Base-by-base conservation (phyloP, 202 grass and related monocot genomes). In the Panicum hallii region DNA sequence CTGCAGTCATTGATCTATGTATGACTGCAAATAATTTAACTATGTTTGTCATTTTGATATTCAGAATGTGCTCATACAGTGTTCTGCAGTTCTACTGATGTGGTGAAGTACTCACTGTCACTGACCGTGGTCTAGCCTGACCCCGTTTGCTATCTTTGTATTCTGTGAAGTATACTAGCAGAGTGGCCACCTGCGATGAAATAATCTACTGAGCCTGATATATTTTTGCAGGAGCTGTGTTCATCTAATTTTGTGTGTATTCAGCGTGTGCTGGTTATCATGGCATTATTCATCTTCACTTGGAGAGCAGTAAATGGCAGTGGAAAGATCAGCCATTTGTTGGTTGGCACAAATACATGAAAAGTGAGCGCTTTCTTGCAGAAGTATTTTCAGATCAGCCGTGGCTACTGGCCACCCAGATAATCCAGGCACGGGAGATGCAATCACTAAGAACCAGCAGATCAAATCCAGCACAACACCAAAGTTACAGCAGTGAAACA, bases 11-110 rank as follows among this genome's bases (percentile, higher is more conserved):
- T 7, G 14, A 65, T 40, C 63, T 32, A 40, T 65, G 32, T 65
- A 65, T 65, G 63, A 65, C 63, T 19, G 32, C 63, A 65, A 40
- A 65, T 65, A 17, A 65, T 36, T 64, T 16, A 65, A 65, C 6
- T 65, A 65, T 40, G 63, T 38, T 65, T 65, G 6, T 19, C 63
- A 65, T 65, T 65, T 38, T 65, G 63, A 40, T 65, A 15, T 40
- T 40, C 3, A 17, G 6, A 19, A 34, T 8, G 13, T 63, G 61
- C 5, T 63, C 62, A 17, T 16, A 36, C 10, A 40, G 6, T 56
- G 63, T 50, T 46, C 45, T 19, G 26, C 46, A 45, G 63, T 50
- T 46, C 45, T 19, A 26, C 46, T 48, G 41, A 17, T 48, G 42
- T 20, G 17, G 9, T 4, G 38, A 63, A 15, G 11, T 65, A 40